A percentile compares a stretch with the other conserved stretches of the same genome.
Evolutionary conservation across 2,329 filamentous ascomycete genomes (phyloP).

Genomic region (Colletotrichum godetiae): DNA sequence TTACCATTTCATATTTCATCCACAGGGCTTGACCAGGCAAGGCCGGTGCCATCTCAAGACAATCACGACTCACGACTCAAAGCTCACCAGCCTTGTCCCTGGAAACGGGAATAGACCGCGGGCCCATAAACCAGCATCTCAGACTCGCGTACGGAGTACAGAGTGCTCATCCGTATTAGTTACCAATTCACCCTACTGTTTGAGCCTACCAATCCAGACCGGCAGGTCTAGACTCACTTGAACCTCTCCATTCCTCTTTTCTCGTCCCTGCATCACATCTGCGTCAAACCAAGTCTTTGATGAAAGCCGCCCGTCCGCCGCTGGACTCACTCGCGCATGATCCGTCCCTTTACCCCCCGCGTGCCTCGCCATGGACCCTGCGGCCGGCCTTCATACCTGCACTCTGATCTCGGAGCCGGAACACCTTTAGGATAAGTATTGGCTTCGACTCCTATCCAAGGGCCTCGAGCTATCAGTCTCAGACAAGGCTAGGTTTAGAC

Average conservation of each 20-base stretch:
- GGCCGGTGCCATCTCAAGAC: neutral
- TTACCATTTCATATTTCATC: neutral
- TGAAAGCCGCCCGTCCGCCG: neutral
- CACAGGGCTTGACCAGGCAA: neutral
- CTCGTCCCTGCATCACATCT: slow-evolving; percentile 23
- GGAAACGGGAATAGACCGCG: neutral
- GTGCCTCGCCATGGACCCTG: neutral
- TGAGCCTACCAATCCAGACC: neutral
- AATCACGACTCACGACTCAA: slow-evolving; percentile 12
- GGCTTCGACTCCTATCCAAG: neutral
- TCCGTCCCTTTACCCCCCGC: neutral
- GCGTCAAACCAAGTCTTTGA: slow-evolving; percentile 18
- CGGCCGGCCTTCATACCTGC: neutral
- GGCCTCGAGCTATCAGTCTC: neutral
- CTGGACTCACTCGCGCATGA: neutral
- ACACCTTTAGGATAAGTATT: neutral
- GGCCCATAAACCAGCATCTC: slow-evolving; percentile 4
- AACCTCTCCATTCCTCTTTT: slow-evolving; percentile 3
- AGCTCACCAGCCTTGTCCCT: neutral
- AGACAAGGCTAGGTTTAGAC: neutral
- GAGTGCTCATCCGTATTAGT: neutral
- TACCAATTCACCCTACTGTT: neutral
- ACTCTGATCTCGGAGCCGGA: slow-evolving; percentile 9
- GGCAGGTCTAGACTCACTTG: neutral
- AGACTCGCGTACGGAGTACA: neutral